phyloP scores from a whole-genome alignment of 306 rosid species.

The Rosa lucieae region DNA sequence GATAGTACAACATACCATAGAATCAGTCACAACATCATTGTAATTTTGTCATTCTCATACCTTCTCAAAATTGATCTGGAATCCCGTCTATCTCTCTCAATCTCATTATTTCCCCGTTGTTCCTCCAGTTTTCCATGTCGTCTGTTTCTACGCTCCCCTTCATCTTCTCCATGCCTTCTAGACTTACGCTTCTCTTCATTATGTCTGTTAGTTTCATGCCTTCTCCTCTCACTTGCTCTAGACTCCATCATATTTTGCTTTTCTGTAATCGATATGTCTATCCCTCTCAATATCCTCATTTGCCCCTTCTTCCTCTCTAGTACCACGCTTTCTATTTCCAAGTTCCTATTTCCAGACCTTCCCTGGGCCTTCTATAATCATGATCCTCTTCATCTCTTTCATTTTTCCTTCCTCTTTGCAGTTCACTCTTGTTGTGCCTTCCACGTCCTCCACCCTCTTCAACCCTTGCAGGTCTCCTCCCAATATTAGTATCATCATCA shows the following conservation, averaged over 20 bases:
- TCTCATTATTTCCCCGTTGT: constrained; percentile 29
- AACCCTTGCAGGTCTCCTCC: constrained; percentile 22
- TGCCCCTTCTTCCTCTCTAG: constrained; percentile 37
- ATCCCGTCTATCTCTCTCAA: constrained; percentile 37
- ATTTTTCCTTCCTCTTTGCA: constrained; percentile 33
- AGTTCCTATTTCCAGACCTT: constrained; percentile 14
- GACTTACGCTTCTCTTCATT: constrained; percentile 29
- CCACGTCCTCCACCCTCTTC: constrained; percentile 10
- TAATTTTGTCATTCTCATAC: constrained; percentile 19
- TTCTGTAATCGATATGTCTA: constrained; percentile 31
- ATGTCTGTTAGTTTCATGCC: constrained; percentile 13
- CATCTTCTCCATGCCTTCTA: constrained; percentile 28
- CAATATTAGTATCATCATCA: constrained; percentile 21
- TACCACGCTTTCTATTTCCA: constrained; percentile 23
- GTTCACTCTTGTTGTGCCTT: constrained; percentile 25
- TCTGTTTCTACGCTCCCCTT: constrained; percentile 27
- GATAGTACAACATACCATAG: constrained; percentile 6
- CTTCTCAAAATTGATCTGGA: constrained; percentile 38
- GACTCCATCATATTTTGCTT: constrained; percentile 46
- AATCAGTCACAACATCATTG: constrained; percentile 18
- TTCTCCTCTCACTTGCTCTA: constrained; percentile 34
- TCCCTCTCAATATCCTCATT: constrained; percentile 34
- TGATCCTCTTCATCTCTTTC: constrained; percentile 38
- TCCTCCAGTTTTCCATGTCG: constrained; percentile 35
- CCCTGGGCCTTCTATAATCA: constrained; percentile 21